Evolutionary conservation across 2,329 filamentous ascomycete genomes (phyloP).

Genomic region (Hymenotorrendiella dingleyae): DNA sequence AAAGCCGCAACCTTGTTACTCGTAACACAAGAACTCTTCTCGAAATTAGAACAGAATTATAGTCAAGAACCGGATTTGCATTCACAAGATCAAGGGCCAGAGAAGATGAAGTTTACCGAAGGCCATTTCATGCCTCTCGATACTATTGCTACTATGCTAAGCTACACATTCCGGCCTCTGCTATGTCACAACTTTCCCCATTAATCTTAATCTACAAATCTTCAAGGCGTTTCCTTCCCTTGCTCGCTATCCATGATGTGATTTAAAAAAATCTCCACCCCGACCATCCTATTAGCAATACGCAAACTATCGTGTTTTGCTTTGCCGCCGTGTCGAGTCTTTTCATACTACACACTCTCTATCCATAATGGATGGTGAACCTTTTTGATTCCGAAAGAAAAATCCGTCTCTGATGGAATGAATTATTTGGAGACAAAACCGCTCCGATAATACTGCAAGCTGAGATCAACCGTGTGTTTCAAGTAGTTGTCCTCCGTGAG

Average conservation of each 20-base stretch:
- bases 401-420: neutral
- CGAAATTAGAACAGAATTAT: too few species aligned
- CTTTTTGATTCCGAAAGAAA: neutral
- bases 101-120: too few species aligned
- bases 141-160: too few species aligned
- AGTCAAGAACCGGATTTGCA: too few species aligned
- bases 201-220: slow-evolving; percentile 15
- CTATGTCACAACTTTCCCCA: too few species aligned
- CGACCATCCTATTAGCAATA: slow-evolving; percentile 4
- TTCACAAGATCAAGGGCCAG: too few species aligned
- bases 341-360: neutral
- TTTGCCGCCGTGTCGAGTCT: neutral
- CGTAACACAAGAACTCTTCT: too few species aligned
- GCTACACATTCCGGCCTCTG: too few species aligned
- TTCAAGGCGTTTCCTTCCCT: slow-evolving; percentile 18
- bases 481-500: slow-evolving; percentile 69
- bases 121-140: too few species aligned
- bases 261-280: slow-evolving; percentile 5
- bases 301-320: neutral
- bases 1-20: too few species aligned
- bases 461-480: slow-evolving; percentile 63
- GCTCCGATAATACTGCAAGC: slow-evolving; percentile 56
- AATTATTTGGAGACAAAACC: slow-evolving; percentile 21
- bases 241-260: slow-evolving; percentile 20
- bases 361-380: neutral